phyloP scores from a whole-genome alignment of 257 asterid species.

The Penstemon davidsonii region DNA sequence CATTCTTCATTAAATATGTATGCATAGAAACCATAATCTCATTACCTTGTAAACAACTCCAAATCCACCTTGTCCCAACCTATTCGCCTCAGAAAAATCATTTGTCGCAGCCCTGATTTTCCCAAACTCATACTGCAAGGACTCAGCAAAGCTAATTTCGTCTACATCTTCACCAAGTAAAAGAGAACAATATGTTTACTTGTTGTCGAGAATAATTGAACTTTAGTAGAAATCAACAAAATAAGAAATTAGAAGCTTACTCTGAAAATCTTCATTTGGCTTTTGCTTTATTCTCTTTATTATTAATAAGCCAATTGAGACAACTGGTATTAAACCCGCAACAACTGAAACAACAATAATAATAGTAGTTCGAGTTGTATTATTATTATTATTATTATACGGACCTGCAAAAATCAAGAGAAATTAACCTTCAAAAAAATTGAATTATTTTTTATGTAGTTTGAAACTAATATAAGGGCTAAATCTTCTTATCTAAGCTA shows the following conservation, averaged over 20 bases:
- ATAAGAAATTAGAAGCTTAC: not conserved
- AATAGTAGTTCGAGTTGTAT: not conserved
- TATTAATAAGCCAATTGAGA: not conserved
- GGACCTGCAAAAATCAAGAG: not conserved
- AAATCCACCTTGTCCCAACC: slow-evolving; percentile 28
- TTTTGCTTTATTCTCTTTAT: not conserved
- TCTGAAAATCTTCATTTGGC: not conserved
- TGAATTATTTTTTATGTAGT: too few species aligned
- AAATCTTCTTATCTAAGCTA: too few species aligned
- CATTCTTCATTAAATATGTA: too few species aligned
- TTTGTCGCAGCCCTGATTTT: slow-evolving; percentile 16
- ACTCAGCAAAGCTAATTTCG: not conserved
- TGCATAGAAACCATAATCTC: too few species aligned
- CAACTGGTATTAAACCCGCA: not conserved
- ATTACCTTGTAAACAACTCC: slow-evolving; percentile 20
- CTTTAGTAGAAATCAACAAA: not conserved
- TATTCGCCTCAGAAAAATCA: slow-evolving; percentile 13
- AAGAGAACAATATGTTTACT: not conserved
- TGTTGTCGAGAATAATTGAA: not conserved
- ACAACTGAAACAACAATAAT: not conserved
- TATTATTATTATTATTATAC: too few species aligned
- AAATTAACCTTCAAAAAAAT: too few species aligned
- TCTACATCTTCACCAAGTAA: slow-evolving; percentile 1
- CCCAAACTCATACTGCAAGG: slow-evolving; percentile 15
- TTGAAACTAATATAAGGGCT: too few species aligned